These are phyloP conservation scores for Microthlaspi erraticum DNA, from an alignment of 345 rosid genomes.

Conservation along the genomic window DNA sequence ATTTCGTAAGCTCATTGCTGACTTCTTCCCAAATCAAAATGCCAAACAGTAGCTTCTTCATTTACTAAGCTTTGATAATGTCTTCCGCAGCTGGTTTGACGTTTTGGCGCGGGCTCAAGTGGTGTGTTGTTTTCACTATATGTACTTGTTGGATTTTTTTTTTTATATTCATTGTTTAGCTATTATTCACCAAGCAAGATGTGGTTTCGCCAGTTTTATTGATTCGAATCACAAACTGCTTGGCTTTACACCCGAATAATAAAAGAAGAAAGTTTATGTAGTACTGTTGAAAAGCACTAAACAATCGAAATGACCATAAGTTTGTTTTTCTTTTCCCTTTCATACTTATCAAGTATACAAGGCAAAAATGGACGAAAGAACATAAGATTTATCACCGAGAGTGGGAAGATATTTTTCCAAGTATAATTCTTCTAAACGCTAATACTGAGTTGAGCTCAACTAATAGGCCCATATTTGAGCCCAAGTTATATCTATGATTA, in stretches of 20 bases:
- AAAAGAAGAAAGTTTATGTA: background rate
- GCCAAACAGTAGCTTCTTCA: background rate
- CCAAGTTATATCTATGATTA: background rate
- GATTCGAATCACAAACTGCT: constrained; percentile 38
- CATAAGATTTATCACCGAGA: background rate
- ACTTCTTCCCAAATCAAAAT: background rate
- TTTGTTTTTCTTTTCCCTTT: background rate
- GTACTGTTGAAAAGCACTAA: constrained; percentile 15
- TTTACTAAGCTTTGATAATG: background rate
- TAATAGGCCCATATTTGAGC: background rate
- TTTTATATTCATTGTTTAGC: constrained; percentile 34
- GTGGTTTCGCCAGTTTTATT: constrained; percentile 40
- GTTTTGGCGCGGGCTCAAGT: constrained; percentile 1
- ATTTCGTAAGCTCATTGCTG: constrained; percentile 29
- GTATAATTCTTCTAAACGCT: background rate
- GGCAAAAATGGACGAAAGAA: background rate
- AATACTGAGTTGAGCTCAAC: background rate
- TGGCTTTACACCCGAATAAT: constrained; percentile 30
- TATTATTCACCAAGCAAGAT: constrained; percentile 38
- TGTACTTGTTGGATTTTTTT: background rate
- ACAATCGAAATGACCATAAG: background rate
- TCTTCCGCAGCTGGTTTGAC: constrained; percentile 26
- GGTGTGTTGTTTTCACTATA: constrained; percentile 24
- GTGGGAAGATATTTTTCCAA: background rate
- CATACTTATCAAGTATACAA: background rate